These are phyloP conservation scores for Microcyclospora tardicrescens DNA, from an alignment of 2,329 filamentous ascomycete genomes.

Conservation along the genomic window DNA sequence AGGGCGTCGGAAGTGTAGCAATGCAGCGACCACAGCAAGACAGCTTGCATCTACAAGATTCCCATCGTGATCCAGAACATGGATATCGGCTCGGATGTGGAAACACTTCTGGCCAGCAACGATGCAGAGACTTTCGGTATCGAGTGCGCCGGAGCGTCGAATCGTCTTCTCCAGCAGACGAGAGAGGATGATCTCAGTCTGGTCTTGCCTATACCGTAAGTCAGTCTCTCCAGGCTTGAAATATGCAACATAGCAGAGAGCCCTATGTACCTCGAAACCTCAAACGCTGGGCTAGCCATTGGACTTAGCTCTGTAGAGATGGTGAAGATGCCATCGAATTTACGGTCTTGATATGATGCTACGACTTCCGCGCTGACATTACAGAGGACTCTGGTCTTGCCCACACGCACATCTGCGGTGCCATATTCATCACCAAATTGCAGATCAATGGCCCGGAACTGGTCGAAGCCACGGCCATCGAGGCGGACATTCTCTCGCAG, in stretches of 20 bases:
- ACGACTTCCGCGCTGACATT: conserved; percentile 82
- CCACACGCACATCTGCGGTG: conserved; percentile 71
- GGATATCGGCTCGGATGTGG: conserved; percentile 79
- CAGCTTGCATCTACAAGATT: conserved; percentile 79
- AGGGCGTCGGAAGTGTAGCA: conserved; percentile 83
- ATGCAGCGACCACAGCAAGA: conserved; percentile 71
- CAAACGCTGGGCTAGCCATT: conserved; percentile 83
- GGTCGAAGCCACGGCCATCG: conserved; percentile 69
- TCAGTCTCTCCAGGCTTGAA: background rate
- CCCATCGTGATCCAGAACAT: conserved; percentile 83
- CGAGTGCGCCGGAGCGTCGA: conserved; percentile 78
- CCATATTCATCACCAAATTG: conserved; percentile 85
- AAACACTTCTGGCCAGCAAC: conserved; percentile 84
- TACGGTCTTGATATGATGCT: conserved; percentile 72
- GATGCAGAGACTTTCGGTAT: conserved; percentile 91
- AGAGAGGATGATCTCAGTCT: conserved; percentile 66
- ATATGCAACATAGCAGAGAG: conserved; percentile 15
- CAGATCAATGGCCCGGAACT: conserved; percentile 65
- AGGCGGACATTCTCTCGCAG: conserved; percentile 68
- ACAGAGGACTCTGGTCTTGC: conserved; percentile 81
- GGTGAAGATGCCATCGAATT: conserved; percentile 89
- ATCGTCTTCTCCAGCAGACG: conserved; percentile 88
- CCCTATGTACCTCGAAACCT: conserved; percentile 54
- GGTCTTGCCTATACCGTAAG: conserved; percentile 17
- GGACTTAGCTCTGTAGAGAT: conserved; percentile 84